Evolutionary conservation across 768 basidiomycete genomes (phyloP).

Genomic region (Boletus rubroflammeus): DNA sequence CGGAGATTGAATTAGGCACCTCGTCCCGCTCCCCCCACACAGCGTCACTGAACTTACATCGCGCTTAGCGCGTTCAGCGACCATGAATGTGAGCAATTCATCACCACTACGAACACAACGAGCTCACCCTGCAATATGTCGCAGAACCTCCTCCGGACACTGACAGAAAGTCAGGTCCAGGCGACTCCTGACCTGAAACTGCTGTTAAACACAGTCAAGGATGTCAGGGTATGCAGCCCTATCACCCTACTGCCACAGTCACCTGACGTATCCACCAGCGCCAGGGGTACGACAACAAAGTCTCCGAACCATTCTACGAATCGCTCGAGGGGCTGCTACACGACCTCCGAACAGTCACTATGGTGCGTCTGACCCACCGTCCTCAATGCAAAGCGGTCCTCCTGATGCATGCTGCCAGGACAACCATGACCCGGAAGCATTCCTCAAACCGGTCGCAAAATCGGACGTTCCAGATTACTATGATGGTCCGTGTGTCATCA

Average conservation of each 20-base stretch:
- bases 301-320: conserved; percentile 89
- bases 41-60: conserved; percentile 26
- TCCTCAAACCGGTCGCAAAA: conserved; percentile 89
- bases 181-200: conserved; percentile 70
- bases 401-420: conserved; percentile 44
- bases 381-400: conserved; percentile 24
- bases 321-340: conserved; percentile 83
- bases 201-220: conserved; percentile 81
- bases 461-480: conserved; percentile 92
- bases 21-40: conserved; percentile 32
- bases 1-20: conserved; percentile 29
- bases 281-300: conserved; percentile 58
- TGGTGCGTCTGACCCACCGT: conserved; percentile 40
- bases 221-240: conserved; percentile 67
- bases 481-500: conserved; percentile 55
- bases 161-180: conserved; percentile 74
- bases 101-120: not conserved
- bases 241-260: conserved; percentile 9
- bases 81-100: conserved; percentile 23
- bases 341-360: conserved; percentile 78
- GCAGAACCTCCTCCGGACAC: conserved; percentile 86
- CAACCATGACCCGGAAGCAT: conserved; percentile 90
- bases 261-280: conserved; percentile 35
- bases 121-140: conserved; percentile 2
- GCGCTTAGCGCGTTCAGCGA: conserved; percentile 28